Evolutionary conservation across 495 filamentous ascomycete genomes (phyloP), one percentile per base, ranked within the genome.

Genomic region (Talaromyces nanjingensis): DNA sequence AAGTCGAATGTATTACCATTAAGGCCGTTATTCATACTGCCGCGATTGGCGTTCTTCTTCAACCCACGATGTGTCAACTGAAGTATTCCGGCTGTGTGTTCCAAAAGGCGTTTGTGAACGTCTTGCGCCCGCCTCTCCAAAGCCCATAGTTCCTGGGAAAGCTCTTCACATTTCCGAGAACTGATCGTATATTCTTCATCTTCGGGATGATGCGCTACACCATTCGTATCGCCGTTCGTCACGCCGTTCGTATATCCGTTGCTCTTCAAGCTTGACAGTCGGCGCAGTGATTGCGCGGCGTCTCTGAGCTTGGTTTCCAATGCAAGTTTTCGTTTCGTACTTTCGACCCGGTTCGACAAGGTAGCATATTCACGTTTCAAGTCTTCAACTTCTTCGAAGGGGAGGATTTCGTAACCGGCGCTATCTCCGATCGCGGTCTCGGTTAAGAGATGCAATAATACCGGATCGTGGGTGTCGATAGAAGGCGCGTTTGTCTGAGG

Each of bases 281-380:
- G 82, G 53, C 85, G 86, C 71, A 98, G 87, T 16, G 91, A 94
- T 64, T 88, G 81, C 11, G 96, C 93, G 0, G 94, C 96, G 81
- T 97, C 93, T 64, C 91, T 87, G 64, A 97, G 88, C 75, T 97
- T 98, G 24, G 86, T 90, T 70, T 98, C 94, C 55, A 97, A 86
- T n/a, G 87, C 85, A 42, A 98, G 81, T 74, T 91, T 96, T 39
- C 90, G 83, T 69, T 87, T 86, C 11, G 90, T 85, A 54, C 87
- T 85, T 62, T 92, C 90, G 68, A 94, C 87, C n/a, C 90, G 87
- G 67, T 82, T 84, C 29, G 82, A 80, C 29, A 98, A 74, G 12
- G 85, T 75, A 47, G 83, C 79, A 57, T 86, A 80, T 75, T 96
- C 90, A 71, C 90, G 96, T 79, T 98, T 98, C 68, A 98, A 75